phyloP scores from a whole-genome alignment of 2,329 filamentous ascomycete genomes.

The Fusarium pseudoanthophilum region DNA sequence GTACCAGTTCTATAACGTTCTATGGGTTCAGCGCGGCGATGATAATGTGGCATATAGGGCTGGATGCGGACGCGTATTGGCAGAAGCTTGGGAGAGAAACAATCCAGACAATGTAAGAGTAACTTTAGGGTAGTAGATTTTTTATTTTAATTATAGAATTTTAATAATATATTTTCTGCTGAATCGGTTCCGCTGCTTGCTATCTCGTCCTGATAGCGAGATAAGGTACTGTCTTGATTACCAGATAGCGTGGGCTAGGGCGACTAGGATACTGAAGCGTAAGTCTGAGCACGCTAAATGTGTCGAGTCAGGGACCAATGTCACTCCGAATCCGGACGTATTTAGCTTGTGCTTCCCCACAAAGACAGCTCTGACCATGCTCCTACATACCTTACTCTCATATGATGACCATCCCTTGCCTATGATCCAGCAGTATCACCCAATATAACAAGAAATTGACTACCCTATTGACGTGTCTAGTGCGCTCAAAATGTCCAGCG shows the following conservation, averaged over 20 bases:
- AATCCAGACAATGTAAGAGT: not conserved
- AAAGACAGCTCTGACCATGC: not conserved
- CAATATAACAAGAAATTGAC: accelerated
- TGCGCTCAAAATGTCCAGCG: not conserved
- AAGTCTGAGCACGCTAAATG: not conserved
- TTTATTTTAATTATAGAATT: too few species aligned
- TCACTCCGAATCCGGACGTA: not conserved
- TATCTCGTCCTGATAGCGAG: not conserved
- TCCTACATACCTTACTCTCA: not conserved
- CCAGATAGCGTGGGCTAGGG: too few species aligned
- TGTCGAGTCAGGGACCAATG: not conserved
- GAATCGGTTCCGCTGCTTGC: accelerated
- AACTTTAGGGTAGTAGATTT: too few species aligned
- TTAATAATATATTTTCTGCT: too few species aligned
- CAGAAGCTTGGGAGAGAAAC: not conserved
- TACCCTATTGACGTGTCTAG: accelerated
- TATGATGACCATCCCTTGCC: accelerated
- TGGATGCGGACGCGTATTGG: not conserved
- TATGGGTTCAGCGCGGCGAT: not conserved
- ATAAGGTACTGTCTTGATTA: not conserved
- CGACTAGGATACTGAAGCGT: not conserved
- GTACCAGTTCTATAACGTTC: not conserved
- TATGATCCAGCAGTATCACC: accelerated
- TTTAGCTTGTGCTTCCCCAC: not conserved
- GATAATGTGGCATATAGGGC: not conserved